Conservation (phyloP, 2,329 filamentous ascomycete species). For the Fusarium sp. region DNA sequence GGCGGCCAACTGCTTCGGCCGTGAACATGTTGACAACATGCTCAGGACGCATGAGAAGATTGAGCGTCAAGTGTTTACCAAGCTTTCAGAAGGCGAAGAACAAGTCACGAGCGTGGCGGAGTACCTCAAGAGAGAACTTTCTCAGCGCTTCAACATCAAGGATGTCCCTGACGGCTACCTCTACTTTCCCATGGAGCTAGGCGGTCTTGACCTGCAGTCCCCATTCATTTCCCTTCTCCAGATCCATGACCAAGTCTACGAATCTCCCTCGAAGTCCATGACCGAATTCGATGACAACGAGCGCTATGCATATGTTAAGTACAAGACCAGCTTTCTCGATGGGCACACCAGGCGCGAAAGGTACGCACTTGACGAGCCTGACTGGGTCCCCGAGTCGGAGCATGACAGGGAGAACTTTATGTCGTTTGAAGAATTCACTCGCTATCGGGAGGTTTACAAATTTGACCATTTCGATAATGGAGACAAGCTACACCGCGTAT, state of each 20-base stretch:
- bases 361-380: slow-evolving; percentile 33
- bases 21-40: slow-evolving; percentile 66
- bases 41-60: slow-evolving; percentile 65
- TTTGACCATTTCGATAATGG: slow-evolving; percentile 44
- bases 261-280: slow-evolving; percentile 52
- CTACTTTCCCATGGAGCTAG: slow-evolving; percentile 62
- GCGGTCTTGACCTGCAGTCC: slow-evolving; percentile 63
- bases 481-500: slow-evolving; percentile 53
- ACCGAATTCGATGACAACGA: slow-evolving; percentile 54
- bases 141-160: slow-evolving; percentile 64
- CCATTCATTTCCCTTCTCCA: slow-evolving; percentile 62
- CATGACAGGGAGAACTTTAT: slow-evolving; percentile 60
- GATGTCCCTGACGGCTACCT: slow-evolving; percentile 63
- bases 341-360: slow-evolving; percentile 28
- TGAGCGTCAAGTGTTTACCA: slow-evolving; percentile 63
- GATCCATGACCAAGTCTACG: slow-evolving; percentile 53
- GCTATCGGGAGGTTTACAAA: slow-evolving; percentile 59
- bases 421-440: slow-evolving; percentile 60
- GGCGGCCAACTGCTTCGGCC: slow-evolving; percentile 67
- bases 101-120: slow-evolving; percentile 63
- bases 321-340: slow-evolving; percentile 55
- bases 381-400: slow-evolving; percentile 50
- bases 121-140: slow-evolving; percentile 68
- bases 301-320: slow-evolving; percentile 52
- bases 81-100: slow-evolving; percentile 43